Conservation (phyloP, 2,329 filamentous ascomycete genomes). For the Fonsecaea erecta region DNA sequence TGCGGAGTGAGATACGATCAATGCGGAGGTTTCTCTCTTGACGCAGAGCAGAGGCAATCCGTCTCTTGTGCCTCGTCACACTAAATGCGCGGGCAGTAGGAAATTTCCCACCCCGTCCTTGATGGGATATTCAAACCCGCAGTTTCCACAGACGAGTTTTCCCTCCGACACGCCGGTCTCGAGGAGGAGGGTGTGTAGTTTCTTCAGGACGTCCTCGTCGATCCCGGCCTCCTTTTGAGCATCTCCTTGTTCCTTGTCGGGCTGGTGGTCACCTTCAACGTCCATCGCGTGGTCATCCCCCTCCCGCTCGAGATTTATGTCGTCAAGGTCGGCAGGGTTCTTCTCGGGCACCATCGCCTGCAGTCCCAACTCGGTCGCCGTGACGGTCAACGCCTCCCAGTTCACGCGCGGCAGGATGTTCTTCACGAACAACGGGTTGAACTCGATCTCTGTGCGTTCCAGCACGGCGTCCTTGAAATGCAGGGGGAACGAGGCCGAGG, state of each 20-base stretch:
- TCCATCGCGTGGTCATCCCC: constrained; percentile 24
- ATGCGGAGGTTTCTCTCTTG: neutral
- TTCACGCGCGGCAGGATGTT: constrained; percentile 88
- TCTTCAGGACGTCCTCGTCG: constrained; percentile 68
- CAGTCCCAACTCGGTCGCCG: constrained; percentile 72
- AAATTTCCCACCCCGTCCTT: constrained; percentile 98
- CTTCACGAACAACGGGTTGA: constrained; percentile 78
- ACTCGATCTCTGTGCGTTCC: constrained; percentile 78
- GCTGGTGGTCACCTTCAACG: constrained; percentile 18
- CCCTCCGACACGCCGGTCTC: constrained; percentile 91
- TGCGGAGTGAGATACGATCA: neutral
- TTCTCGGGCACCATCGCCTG: constrained; percentile 38
- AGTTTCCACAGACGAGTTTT: constrained; percentile 86
- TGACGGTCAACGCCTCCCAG: constrained; percentile 78
- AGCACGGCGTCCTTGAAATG: constrained; percentile 93
- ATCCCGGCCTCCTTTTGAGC: constrained; percentile 47
- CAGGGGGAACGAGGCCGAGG: constrained; percentile 79
- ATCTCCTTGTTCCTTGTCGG: neutral
- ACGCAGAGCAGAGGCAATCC: neutral
- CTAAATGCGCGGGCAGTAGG: constrained; percentile 87
- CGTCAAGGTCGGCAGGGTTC: constrained; percentile 38
- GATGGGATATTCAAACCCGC: constrained; percentile 90
- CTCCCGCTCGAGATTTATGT: constrained; percentile 22
- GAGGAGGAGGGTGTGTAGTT: constrained; percentile 79
- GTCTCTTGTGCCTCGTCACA: constrained; percentile 27